Evolutionary conservation across 2,329 filamentous ascomycete species (phyloP), one percentile per base, ranked within the genome.

Genomic region (Diaporthe longicolla): DNA sequence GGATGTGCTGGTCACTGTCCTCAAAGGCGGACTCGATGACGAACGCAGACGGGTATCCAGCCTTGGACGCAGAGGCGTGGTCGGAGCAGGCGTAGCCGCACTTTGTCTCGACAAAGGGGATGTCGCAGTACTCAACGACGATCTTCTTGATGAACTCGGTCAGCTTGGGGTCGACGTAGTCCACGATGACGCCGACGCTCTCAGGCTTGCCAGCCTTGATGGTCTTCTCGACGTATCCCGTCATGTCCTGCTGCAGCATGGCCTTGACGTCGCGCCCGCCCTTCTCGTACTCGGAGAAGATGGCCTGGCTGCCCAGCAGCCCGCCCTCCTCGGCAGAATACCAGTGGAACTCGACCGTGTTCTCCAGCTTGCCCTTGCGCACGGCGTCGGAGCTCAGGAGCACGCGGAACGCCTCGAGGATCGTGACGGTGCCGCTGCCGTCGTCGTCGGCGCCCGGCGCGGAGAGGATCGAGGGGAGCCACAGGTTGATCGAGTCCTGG

Each of bases 61-160:
- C 92, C 84, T 94, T 93, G 77, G 90, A 91, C 8, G 93, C 93
- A 45, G 90, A 93, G 13, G 92, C 92, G 77, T 95, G 93, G 79
- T 94, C 93, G 10, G 91, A 93, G 85, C 93, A 95, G 55, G 94
- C 94, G 80, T 97, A 97, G 52, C 94, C 95, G 80, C 95, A 97
- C 86, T 96, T 94, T 24, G 95, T 97, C 84, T 95, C 90, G 68
- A 96, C 89, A 83, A 92, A 97, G 11, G 94, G 94, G 76, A 76
- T 76, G 1, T 61, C 40, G 66, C 75, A 76, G 26, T 76, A 76
- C 40, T 78, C 77, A 17, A 84, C 82, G 63, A 86, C 79, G 37
- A 82, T 80, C 74, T 81, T 82, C 70, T 75, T 76, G 71, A 85
- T 79, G 74, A 84, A 87, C 0, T 77, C 77, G 21, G 80, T 84